These are phyloP conservation scores for Hippophae gyantsensis DNA, from an alignment of 306 rosid species.

Conservation along the genomic window DNA sequence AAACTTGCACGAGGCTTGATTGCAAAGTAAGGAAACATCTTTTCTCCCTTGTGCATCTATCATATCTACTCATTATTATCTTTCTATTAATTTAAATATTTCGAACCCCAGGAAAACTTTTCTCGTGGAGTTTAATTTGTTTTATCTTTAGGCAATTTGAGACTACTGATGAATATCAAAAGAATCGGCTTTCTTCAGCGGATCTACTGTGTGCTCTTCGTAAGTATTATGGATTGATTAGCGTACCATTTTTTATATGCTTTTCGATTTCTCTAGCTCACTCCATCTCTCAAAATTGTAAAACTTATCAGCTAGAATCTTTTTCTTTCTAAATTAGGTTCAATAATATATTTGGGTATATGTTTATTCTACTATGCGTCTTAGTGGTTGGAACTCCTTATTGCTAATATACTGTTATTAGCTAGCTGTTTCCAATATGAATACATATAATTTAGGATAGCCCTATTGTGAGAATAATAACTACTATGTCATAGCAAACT, in stretches of 20 bases:
- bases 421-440: too few relatives aligned
- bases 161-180: constrained; percentile 43
- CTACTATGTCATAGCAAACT: too few relatives aligned
- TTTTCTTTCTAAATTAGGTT: not conserved
- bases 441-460: too few relatives aligned
- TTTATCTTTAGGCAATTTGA: constrained; percentile 33
- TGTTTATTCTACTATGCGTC: not conserved
- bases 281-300: not conserved
- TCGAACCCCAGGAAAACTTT: constrained; percentile 7
- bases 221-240: constrained; percentile 31
- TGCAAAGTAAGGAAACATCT: constrained; percentile 41
- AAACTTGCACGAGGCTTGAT: constrained; percentile 51
- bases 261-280: not conserved
- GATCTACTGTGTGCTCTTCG: constrained; percentile 57
- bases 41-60: constrained; percentile 1
- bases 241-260: not conserved
- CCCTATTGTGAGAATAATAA: too few relatives aligned
- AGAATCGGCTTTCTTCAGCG: constrained; percentile 40
- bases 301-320: not conserved
- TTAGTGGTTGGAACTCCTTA: not conserved
- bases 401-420: too few relatives aligned
- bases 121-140: constrained; percentile 3
- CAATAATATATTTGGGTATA: not conserved
- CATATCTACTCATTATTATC: not conserved
- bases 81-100: constrained; percentile 11